Conservation (phyloP, 2,329 filamentous ascomycete genomes). For the Sporothrix protearum region DNA sequence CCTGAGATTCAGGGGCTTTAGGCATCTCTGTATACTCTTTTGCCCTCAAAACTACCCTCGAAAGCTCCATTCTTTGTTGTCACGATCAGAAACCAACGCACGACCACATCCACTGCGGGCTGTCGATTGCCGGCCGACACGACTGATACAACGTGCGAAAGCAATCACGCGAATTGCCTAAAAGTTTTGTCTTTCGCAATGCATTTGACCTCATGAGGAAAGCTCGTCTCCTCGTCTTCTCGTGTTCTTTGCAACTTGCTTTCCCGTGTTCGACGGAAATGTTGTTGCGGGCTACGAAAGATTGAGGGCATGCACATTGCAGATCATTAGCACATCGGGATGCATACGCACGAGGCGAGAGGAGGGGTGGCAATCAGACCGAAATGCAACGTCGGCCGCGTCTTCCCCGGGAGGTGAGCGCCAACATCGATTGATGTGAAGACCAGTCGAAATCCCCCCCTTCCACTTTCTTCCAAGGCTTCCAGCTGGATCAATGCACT, state of each 20-base stretch:
- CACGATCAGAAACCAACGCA: not conserved
- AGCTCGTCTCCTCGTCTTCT: not conserved
- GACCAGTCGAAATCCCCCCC: not conserved
- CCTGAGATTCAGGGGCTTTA: not conserved
- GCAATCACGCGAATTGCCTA: too few relatives aligned
- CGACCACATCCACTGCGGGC: too few relatives aligned
- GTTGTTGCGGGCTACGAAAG: not conserved
- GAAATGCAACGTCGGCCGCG: slow-evolving; percentile 5
- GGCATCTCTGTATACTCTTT: accelerated
- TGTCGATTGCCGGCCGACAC: too few relatives aligned
- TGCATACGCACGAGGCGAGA: not conserved
- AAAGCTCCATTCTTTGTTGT: too few relatives aligned
- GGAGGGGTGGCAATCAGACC: not conserved
- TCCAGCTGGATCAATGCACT: not conserved
- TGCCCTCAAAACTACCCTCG: too few relatives aligned
- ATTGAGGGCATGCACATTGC: not conserved
- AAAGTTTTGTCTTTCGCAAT: too few relatives aligned
- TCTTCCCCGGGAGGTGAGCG: not conserved
- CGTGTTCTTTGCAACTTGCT: too few relatives aligned
- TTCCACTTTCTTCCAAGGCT: not conserved
- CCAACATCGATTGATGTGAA: not conserved
- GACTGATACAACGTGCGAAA: too few relatives aligned
- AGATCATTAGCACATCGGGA: not conserved
- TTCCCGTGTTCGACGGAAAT: too few relatives aligned
- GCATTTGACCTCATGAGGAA: too few relatives aligned